Conservation (phyloP, 2,329 filamentous ascomycete genomes). For the Arthrocladium fulminans region DNA sequence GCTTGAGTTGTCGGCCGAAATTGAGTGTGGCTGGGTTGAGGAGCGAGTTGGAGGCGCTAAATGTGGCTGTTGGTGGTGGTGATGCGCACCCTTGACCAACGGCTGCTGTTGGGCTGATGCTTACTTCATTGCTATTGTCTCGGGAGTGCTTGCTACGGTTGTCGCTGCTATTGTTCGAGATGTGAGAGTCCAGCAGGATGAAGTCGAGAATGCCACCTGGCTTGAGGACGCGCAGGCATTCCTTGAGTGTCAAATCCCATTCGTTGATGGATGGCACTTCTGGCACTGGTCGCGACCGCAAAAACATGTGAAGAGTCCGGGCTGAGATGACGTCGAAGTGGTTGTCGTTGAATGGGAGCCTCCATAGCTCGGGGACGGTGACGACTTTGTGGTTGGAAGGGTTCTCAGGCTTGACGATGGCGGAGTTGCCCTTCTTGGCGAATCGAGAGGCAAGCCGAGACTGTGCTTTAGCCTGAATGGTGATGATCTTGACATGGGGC, state of each 20-base stretch:
- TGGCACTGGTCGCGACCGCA: slow-evolving; percentile 59
- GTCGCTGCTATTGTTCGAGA: slow-evolving; percentile 31
- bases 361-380: slow-evolving; percentile 65
- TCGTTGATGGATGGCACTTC: slow-evolving; percentile 63
- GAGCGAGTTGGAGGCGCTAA: not conserved
- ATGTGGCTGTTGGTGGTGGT: not conserved
- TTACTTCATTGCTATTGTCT: slow-evolving; percentile 62
- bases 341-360: slow-evolving; percentile 73
- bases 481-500: slow-evolving; percentile 77
- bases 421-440: not conserved
- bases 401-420: slow-evolving; percentile 53
- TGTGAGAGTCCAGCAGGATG: slow-evolving; percentile 76
- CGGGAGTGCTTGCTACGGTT: not conserved
- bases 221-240: slow-evolving; percentile 86
- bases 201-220: slow-evolving; percentile 91
- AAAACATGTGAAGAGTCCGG: slow-evolving; percentile 72
- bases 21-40: slow-evolving; percentile 54
- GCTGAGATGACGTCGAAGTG: slow-evolving; percentile 90
- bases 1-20: slow-evolving; percentile 83
- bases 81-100: slow-evolving; percentile 60
- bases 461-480: slow-evolving; percentile 69
- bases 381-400: slow-evolving; percentile 82
- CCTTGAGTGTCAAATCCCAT: slow-evolving; percentile 73
- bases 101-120: slow-evolving; percentile 76
- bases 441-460: slow-evolving; percentile 52